phyloP scores from a whole-genome alignment of 2,329 filamentous ascomycete species.

The Penicillium sp. region DNA sequence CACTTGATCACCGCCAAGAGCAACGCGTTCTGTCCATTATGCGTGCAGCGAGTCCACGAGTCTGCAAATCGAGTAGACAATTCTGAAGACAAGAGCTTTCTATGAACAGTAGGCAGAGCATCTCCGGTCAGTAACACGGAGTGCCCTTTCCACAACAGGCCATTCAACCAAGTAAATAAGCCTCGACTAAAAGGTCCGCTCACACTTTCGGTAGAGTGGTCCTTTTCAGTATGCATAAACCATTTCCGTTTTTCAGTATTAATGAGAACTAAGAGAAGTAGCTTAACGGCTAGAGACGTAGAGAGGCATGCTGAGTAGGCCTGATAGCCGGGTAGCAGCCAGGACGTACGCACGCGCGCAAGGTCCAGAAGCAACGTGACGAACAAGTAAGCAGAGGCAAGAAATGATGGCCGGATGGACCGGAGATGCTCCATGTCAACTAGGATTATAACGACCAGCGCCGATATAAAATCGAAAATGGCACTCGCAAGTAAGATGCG shows the following conservation, averaged over 20 bases:
- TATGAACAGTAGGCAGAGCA: slow-evolving; percentile 5
- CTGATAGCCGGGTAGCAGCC: slow-evolving; percentile 23
- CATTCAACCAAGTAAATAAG: slow-evolving; percentile 41
- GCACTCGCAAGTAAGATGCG: background rate
- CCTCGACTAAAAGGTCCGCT: slow-evolving; percentile 38
- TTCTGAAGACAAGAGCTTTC: slow-evolving; percentile 4
- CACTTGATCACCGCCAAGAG: slow-evolving; percentile 12
- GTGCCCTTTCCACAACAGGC: slow-evolving; percentile 13
- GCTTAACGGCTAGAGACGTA: slow-evolving; percentile 31
- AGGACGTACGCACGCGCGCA: slow-evolving; percentile 35
- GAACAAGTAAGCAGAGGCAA: slow-evolving; percentile 35
- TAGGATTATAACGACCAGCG: slow-evolving; percentile 13
- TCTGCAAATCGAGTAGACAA: slow-evolving; percentile 2
- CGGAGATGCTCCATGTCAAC: slow-evolving; percentile 21
- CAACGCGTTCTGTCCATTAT: slow-evolving; percentile 8
- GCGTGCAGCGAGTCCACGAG: slow-evolving; percentile 2
- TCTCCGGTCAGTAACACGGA: slow-evolving; percentile 3
- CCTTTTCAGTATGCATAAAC: slow-evolving; percentile 23
- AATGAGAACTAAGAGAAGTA: slow-evolving; percentile 32
- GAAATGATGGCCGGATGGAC: slow-evolving; percentile 24
- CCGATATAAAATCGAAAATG: slow-evolving; percentile 15
- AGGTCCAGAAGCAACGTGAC: slow-evolving; percentile 37
- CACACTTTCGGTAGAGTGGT: slow-evolving; percentile 39
- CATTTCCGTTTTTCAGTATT: slow-evolving; percentile 31
- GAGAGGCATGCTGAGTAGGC: slow-evolving; percentile 29